These are phyloP conservation scores for Zoysia matrella DNA, from an alignment of 202 grass and related monocot genomes.

Conservation along the genomic window DNA sequence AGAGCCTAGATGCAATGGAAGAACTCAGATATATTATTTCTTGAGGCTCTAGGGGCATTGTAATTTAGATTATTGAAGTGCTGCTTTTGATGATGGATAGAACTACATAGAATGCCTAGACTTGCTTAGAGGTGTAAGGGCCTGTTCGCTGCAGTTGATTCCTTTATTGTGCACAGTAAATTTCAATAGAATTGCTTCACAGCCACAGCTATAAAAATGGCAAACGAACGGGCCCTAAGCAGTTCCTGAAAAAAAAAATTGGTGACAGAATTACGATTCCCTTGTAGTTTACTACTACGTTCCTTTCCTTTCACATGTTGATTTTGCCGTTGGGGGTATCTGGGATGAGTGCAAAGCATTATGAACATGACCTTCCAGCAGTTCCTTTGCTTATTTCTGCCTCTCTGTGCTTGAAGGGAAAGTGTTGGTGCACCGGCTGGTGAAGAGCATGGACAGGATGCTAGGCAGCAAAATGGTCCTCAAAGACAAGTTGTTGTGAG, in stretches of 20 bases:
- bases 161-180: too few relatives aligned
- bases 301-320: constrained; percentile 21
- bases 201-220: too few relatives aligned
- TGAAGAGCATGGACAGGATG: too few relatives aligned
- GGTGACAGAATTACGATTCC: neutral
- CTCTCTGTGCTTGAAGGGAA: too few relatives aligned
- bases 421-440: too few relatives aligned
- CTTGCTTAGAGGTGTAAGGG: neutral
- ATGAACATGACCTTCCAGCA: neutral
- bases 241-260: neutral
- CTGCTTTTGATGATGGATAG: neutral
- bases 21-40: neutral
- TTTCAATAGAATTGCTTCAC: too few relatives aligned
- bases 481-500: constrained; percentile 92
- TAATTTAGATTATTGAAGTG: neutral
- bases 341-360: constrained; percentile 2
- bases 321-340: constrained; percentile 14
- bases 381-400: constrained; percentile 40
- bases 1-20: neutral
- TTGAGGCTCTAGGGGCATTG: neutral
- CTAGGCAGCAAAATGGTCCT: constrained; percentile 68
- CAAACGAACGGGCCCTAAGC: neutral
- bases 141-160: too few relatives aligned
- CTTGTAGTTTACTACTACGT: constrained; percentile 1
- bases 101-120: neutral